These are phyloP conservation scores for Hamamelis virginiana DNA, from an alignment of 164 flowering plant species.

Conservation along the genomic window DNA sequence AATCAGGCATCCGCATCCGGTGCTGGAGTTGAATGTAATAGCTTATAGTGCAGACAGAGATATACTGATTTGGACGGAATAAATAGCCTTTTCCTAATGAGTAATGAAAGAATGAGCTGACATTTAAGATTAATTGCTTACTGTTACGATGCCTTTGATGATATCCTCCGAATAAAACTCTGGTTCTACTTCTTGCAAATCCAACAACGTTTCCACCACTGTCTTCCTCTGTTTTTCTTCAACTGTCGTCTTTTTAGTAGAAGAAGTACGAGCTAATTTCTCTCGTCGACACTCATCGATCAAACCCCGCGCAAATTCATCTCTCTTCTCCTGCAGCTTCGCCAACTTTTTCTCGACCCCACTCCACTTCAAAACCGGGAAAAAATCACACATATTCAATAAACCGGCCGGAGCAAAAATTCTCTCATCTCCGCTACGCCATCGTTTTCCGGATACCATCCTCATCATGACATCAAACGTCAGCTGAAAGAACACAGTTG, in stretches of 20 bases:
- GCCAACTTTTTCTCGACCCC: slow-evolving; percentile 13
- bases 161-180: slow-evolving; percentile 29
- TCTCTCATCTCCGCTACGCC: neutral
- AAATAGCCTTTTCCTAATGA: too few species aligned
- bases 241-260: neutral
- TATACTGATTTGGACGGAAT: too few species aligned
- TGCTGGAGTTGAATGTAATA: too few species aligned
- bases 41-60: too few species aligned
- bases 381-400: slow-evolving; percentile 2
- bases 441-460: neutral
- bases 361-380: slow-evolving; percentile 17
- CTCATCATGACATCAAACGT: neutral
- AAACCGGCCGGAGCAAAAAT: neutral
- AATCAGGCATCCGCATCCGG: too few species aligned
- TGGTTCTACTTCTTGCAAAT: slow-evolving; percentile 36
- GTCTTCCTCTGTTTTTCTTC: neutral
- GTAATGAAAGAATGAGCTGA: too few species aligned
- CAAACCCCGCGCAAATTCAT: slow-evolving; percentile 1
- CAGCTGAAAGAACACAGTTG: neutral
- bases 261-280: neutral
- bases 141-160: slow-evolving; percentile 33
- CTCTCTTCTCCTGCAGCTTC: slow-evolving; percentile 8
- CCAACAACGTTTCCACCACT: slow-evolving; percentile 24
- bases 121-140: too few species aligned
- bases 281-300: neutral